Percentiles rank a stretch among this genome's conserved stretches.
Conservation (phyloP, 169 alveolate species). For the Eimeria praecox region DNA sequence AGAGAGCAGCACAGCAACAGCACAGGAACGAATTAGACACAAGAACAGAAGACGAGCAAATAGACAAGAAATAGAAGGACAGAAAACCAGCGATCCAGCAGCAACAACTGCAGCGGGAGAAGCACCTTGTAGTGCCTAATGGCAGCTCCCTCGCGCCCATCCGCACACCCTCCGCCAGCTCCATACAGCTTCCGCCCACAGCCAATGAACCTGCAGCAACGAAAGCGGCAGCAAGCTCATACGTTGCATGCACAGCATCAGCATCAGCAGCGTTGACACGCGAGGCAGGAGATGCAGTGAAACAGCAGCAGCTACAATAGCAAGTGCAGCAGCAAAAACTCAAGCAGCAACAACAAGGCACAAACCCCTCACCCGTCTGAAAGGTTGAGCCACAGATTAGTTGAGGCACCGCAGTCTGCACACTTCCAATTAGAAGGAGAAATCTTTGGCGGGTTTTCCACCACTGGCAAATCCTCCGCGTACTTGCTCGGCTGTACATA, state of each 20-base stretch:
- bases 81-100: background rate
- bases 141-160: slow-evolving; percentile 95
- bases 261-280: background rate
- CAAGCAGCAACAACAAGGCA: background rate
- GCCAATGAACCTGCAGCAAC: slow-evolving; percentile 89
- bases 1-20: background rate
- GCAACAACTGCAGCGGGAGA: slow-evolving; percentile 4
- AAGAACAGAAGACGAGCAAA: background rate
- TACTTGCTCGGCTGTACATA: slow-evolving; percentile 74
- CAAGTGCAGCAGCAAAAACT: background rate
- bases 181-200: slow-evolving; percentile 93
- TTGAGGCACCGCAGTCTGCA: slow-evolving; percentile 82
- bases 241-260: background rate
- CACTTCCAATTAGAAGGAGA: slow-evolving; percentile 83
- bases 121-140: slow-evolving; percentile 88
- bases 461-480: slow-evolving; percentile 59
- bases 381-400: slow-evolving; percentile 84
- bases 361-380: slow-evolving; percentile 80
- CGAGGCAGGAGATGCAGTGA: background rate
- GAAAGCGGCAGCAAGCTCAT: background rate
- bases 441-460: slow-evolving; percentile 75
- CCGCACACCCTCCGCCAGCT: slow-evolving; percentile 93
- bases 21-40: background rate
- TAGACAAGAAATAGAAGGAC: background rate
- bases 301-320: background rate